These are phyloP conservation scores for Syzygium syzygioides DNA, from an alignment of 441 rosid genomes.

Conservation along the genomic window DNA sequence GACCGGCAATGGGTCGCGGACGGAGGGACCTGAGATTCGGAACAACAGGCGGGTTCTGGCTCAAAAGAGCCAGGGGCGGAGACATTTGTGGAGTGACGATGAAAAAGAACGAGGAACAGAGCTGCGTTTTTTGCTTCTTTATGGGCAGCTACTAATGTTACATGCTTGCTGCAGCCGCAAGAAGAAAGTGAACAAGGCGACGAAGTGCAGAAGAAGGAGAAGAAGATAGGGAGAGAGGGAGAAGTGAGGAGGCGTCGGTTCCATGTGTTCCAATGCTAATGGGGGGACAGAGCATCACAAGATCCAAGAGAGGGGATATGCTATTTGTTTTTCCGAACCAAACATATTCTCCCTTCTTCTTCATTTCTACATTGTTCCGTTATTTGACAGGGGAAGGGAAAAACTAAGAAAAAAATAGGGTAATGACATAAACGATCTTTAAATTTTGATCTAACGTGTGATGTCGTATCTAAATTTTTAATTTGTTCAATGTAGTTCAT, in stretches of 20 bases:
- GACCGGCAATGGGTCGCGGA: background rate
- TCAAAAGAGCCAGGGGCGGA: background rate
- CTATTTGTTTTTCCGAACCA: background rate
- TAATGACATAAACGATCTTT: no score
- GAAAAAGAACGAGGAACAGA: background rate
- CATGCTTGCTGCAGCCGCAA: background rate
- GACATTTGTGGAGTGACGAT: background rate
- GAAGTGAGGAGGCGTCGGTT: background rate
- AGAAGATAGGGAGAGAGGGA: background rate
- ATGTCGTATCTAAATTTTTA: accelerated
- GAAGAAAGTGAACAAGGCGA: background rate
- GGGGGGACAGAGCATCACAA: background rate
- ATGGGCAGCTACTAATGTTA: background rate
- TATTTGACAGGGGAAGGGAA: background rate
- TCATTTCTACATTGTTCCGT: background rate
- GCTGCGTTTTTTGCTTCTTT: background rate
- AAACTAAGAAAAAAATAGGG: background rate
- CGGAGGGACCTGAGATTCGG: background rate
- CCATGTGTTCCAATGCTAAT: background rate
- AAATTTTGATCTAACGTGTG: accelerated
- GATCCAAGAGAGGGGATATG: background rate
- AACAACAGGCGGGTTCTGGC: background rate
- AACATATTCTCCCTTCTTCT: background rate
- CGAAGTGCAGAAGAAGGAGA: background rate
- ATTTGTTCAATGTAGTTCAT: no score